A percentile compares a stretch with the other conserved stretches of the same genome.
Conservation (phyloP, 1,284 basidiomycete species). For the Rhodotorula sp. region DNA sequence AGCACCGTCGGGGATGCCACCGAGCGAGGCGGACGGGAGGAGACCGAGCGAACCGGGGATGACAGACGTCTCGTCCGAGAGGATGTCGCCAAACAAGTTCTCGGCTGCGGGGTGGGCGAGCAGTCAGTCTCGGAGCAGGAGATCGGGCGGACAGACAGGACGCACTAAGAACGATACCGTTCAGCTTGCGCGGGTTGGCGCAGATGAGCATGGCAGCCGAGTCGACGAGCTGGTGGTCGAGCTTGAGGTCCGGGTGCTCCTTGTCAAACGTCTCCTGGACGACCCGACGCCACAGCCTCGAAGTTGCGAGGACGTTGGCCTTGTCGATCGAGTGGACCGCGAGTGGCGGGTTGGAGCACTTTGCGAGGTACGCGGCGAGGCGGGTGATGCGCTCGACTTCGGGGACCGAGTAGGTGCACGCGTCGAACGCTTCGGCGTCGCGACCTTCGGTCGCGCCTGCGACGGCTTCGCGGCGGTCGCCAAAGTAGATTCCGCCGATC, state of each 20-base stretch:
- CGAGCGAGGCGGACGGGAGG: constrained; percentile 90
- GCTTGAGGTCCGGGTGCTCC: constrained; percentile 80
- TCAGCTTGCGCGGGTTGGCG: constrained; percentile 85
- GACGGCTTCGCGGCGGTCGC: constrained; percentile 78
- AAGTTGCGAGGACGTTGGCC: constrained; percentile 96
- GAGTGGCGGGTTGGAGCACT: constrained; percentile 77
- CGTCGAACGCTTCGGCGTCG: constrained; percentile 60
- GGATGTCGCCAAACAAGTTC: constrained; percentile 92
- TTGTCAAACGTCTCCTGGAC: constrained; percentile 75
- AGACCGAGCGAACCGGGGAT: constrained; percentile 97
- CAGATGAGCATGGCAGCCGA: constrained; percentile 97
- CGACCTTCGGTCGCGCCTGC: constrained; percentile 52
- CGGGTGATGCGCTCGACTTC: constrained; percentile 95
- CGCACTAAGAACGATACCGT: constrained; percentile 79
- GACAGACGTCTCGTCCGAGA: constrained; percentile 78
- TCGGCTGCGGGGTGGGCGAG: constrained; percentile 56
- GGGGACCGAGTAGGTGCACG: constrained; percentile 83
- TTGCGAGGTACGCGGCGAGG: constrained; percentile 89
- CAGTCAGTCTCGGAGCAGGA: not conserved
- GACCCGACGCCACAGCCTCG: constrained; percentile 88
- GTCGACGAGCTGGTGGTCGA: constrained; percentile 88
- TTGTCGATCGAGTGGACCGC: constrained; percentile 95
- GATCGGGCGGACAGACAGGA: not conserved
- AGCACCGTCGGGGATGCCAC: constrained; percentile 78
- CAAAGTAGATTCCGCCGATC: constrained; percentile 72